Evolutionary conservation across 2,329 filamentous ascomycete genomes (phyloP), one percentile per base, ranked within the genome.

Genomic region (Drechslerella dactyloides): DNA sequence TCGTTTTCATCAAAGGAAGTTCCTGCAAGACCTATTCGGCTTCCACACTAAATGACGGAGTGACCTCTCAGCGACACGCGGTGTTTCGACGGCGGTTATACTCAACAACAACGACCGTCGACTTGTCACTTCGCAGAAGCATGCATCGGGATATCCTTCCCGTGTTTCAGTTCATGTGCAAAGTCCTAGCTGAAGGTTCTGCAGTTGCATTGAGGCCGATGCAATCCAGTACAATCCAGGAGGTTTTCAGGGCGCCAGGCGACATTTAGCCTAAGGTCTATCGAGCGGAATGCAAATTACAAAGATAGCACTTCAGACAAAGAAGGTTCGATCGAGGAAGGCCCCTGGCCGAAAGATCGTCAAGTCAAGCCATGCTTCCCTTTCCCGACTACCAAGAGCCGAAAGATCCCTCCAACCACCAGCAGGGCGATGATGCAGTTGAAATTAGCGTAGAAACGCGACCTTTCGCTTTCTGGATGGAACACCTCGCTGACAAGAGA

Each of bases 141-240:
- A 19, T 48, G 44, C 44, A 48, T 48, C 44, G 44, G 44, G 17
- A 48, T 19, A 23, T n/a, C 30, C 7, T 33, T 60, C 46, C 57
- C 44, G 44, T 60, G 57, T 60, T 60, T 60, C 57, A 60, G 44
- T 52, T 60, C 37, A 23, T 60, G 42, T 60, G 33, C 44, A 30
- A 48, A 48, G 44, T 48, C 44, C 19, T 19, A 48, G 44, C 44
- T 48, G 44, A 48, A 48, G 11, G 44, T 48, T 19, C 15, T 48
- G 44, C 15, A 48, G 44, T 21, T 48, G 44, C 44, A 21, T 48
- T 48, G 17, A 21, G 15, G 19, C 21, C n/a, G n/a, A n/a, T n/a
- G n/a, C n/a, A 17, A 6, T 42, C 37, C 13, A 17, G 37, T 15
- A 42, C 11, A 13, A 42, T 42, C 44, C 44, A 19, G 44, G 19